A percentile compares a stretch with the other conserved stretches of the same genome.
phyloP scores from a whole-genome alignment of 2,329 filamentous ascomycete species.

The Penicillium sp. region DNA sequence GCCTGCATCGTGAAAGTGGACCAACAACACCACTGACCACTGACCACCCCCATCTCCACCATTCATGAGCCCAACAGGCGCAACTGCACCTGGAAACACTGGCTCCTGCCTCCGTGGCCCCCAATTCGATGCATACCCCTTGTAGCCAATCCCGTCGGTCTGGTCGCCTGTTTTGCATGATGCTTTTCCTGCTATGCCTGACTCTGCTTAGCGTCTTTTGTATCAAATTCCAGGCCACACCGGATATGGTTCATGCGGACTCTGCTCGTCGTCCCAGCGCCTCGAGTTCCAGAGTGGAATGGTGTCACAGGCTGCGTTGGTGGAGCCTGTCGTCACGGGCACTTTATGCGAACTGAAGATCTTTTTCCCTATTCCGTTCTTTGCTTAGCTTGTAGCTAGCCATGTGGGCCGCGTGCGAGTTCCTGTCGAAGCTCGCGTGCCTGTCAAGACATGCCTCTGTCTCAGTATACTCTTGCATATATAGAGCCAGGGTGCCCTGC shows the following conservation, averaged over 20 bases:
- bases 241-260: slow-evolving; percentile 22
- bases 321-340: slow-evolving; percentile 13
- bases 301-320: slow-evolving; percentile 23
- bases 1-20: slow-evolving; percentile 1
- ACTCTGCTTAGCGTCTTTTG: slow-evolving; percentile 9
- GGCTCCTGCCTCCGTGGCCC: slow-evolving; percentile 21
- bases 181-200: slow-evolving; percentile 12
- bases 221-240: slow-evolving; percentile 16
- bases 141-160: slow-evolving; percentile 18
- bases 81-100: slow-evolving; percentile 15
- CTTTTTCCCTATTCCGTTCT: slow-evolving; percentile 20
- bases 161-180: slow-evolving; percentile 27
- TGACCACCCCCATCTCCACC: neutral
- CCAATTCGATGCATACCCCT: slow-evolving; percentile 13
- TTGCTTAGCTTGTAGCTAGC: slow-evolving; percentile 17
- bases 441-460: slow-evolving; percentile 18
- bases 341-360: slow-evolving; percentile 21
- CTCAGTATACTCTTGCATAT: slow-evolving; percentile 20
- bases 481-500: slow-evolving; percentile 18
- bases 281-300: slow-evolving; percentile 11
- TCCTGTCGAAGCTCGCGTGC: slow-evolving; percentile 25
- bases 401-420: slow-evolving; percentile 24
- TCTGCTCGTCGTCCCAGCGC: slow-evolving; percentile 9
- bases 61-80: slow-evolving; percentile 3
- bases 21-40: neutral